Evolutionary conservation across 2,329 filamentous ascomycete species (phyloP), one percentile per base, ranked within the genome.

Genomic region (Ascochyta lentis): DNA sequence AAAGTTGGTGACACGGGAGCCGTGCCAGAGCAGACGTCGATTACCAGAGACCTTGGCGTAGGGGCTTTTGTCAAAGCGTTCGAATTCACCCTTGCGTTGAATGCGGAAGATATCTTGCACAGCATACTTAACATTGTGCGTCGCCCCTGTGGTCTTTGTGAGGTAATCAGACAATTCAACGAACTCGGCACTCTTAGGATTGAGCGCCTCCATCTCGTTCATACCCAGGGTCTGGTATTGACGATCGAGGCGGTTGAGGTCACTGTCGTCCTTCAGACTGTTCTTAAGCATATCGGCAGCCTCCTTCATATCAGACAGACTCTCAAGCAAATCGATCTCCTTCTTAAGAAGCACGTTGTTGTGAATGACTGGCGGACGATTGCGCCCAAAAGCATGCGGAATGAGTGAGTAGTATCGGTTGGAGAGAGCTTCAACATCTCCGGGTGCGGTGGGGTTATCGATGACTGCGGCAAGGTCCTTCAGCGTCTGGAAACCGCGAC

Each of bases 21-120:
- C 92, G 71, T 96, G 92, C 92, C 92, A 96, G 3, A 96, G 82
- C 1, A 96, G 85, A 16, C 90, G 86, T 23, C 89, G 85, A 70
- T 95, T 85, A 43, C 83, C 84, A n/a, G 81, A 77, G 43, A 82
- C 67, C 2, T 79, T 81, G 22, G 83, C 74, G 56, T 81, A 87
- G 7, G 72, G 49, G 39, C 83, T 86, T 38, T 83, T 76, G 4
- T 86, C 75, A 67, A 94, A 93, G 1, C 90, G 87, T 1, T 86
- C 83, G 6, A 80, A 76, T 75, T 96, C 92, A 38, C 89, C 90
- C 15, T 84, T 71, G 1, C 92, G 87, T 69, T 92, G 86, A 60
- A 96, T 89, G 35, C 91, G 87, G 82, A 96, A 96, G 62, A 96
- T 93, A 43, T 91, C 82, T 56, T 89, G 78, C 12, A 96, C 78